Percentiles rank a stretch among this genome's conserved stretches.
Conservation (phyloP, 352 stramenopile species). For the Phytophthora hibernalis region DNA sequence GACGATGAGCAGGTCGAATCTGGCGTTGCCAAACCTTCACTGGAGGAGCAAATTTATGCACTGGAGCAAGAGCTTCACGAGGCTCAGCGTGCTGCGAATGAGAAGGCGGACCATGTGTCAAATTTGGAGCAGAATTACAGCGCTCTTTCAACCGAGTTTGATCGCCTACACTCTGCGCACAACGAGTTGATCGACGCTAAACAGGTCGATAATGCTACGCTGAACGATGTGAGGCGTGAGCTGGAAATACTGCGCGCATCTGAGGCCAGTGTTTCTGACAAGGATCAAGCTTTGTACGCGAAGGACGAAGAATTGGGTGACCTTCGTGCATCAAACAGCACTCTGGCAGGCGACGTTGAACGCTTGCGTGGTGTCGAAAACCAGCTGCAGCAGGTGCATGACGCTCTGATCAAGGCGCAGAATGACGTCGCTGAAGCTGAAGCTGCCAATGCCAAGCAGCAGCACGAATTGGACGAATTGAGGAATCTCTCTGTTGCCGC, state of each 20-base stretch:
- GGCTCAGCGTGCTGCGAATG: constrained; percentile 37
- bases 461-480: constrained; percentile 50
- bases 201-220: constrained; percentile 26
- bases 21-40: constrained; percentile 24
- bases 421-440: constrained; percentile 45
- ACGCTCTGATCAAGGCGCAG: constrained; percentile 38
- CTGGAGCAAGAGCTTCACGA: constrained; percentile 56
- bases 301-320: constrained; percentile 44
- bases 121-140: constrained; percentile 51
- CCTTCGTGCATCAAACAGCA: constrained; percentile 32
- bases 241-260: constrained; percentile 37
- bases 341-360: constrained; percentile 30
- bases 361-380: constrained; percentile 41
- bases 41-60: constrained; percentile 38
- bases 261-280: constrained; percentile 19
- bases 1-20: constrained; percentile 45
- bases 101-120: constrained; percentile 40
- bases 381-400: constrained; percentile 42
- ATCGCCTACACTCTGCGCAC: constrained; percentile 41
- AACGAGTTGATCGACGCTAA: constrained; percentile 39
- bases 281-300: constrained; percentile 34
- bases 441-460: constrained; percentile 31
- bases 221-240: constrained; percentile 37
- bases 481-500: constrained; percentile 39
- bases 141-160: constrained; percentile 50